phyloP scores from a whole-genome alignment of 192 early-diverging fungal species.

The Irineochytrium annulatum region DNA sequence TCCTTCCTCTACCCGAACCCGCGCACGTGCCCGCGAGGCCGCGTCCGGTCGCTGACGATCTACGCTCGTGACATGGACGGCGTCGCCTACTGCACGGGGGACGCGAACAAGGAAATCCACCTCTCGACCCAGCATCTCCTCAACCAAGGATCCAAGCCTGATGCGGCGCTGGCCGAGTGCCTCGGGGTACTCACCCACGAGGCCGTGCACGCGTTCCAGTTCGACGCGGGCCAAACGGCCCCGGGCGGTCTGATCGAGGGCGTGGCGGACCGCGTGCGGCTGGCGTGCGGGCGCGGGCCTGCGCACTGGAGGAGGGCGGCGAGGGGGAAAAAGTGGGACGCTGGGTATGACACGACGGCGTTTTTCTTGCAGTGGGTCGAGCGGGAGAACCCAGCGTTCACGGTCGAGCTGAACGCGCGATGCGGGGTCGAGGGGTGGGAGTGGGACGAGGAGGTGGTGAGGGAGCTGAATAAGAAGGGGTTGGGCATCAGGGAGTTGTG shows the following conservation, averaged over 20 bases:
- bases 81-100: constrained; percentile 30
- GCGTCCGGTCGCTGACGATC: not conserved
- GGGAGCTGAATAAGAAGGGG: not conserved
- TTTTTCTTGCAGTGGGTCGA: constrained; percentile 31
- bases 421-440: not conserved
- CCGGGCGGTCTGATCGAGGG: constrained; percentile 37
- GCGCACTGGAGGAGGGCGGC: constrained; percentile 18
- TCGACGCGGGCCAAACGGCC: constrained; percentile 2
- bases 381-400: not conserved
- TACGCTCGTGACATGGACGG: constrained; percentile 19
- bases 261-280: constrained; percentile 32
- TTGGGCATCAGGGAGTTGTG: constrained; percentile 12
- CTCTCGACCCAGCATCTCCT: constrained; percentile 23
- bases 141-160: not conserved
- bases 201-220: not conserved
- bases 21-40: not conserved
- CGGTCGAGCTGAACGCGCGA: not conserved
- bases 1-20: not conserved
- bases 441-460: constrained; percentile 13
- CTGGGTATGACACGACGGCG: constrained; percentile 34
- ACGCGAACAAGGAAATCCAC: constrained; percentile 32
- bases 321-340: constrained; percentile 26
- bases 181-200: not conserved
- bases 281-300: constrained; percentile 1
- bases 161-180: not conserved